Base-by-base conservation (phyloP, 768 basidiomycete genomes). In the Holtermannia corniformis region DNA sequence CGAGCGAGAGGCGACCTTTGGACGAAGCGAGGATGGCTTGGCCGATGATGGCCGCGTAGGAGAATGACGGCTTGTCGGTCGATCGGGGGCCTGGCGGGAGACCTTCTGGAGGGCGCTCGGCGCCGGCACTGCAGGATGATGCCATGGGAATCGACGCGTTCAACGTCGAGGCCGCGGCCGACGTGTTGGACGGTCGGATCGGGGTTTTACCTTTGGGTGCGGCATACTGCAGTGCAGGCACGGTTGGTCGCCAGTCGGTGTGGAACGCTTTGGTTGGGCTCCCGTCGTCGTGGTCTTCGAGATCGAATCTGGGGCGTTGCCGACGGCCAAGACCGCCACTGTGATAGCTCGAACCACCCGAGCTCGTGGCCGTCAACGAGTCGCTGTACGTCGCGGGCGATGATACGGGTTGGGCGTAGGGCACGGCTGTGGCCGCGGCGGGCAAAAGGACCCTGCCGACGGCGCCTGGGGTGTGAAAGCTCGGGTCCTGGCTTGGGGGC, bases 41-140 rank as follows among this genome's bases (percentile, higher is more conserved):
- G 1, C 93, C 93, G 58, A 97, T 90, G 44, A 97, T 80, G 1
- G 91, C 92, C 3, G 95, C 92, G 64, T 97, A 97, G 1, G 91
- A 91, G 37, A 82, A 80, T 45, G 85, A 81, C 0, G 95, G 95
- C 68, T 91, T 88, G 50, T 77, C 78, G 32, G 75, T 74, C 12
- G 84, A 82, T 66, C 91, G 88, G 1, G 89, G 88, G 23, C 89
- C 88, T 3, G 84, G 80, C 0, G 92, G 92, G 0, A 95, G 47
- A 49, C 67, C 67, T 49, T 72, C 67, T 78, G 50, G 71, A 7
- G 32, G 32, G 16, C 32, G 32, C 32, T 37, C 32, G 32, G 32
- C 32, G 16, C 32, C 32, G 7, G 7, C 10, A 16, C 10, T 7
- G 7, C 10, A 37, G 16, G 32, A 37, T 81, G 67, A 83, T 88